A percentile compares a stretch with the other conserved stretches of the same genome.
These are phyloP conservation scores for Phallus indusiatus DNA, from an alignment of 768 basidiomycete genomes.

Conservation along the genomic window DNA sequence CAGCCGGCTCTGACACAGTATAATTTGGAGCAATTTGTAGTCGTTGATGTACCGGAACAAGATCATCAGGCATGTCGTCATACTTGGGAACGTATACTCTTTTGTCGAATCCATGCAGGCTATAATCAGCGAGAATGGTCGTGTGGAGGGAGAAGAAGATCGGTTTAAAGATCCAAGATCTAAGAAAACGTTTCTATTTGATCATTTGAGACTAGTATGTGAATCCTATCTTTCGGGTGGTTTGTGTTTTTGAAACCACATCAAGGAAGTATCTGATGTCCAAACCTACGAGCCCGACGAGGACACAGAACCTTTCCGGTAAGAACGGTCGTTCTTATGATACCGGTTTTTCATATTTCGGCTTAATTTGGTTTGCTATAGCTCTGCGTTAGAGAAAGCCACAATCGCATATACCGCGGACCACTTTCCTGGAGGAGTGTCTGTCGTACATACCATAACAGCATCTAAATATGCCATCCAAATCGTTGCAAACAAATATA, in stretches of 20 bases:
- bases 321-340: conserved; percentile 11
- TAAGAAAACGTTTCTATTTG: conserved; percentile 69
- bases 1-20: conserved; percentile 74
- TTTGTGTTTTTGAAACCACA: background rate
- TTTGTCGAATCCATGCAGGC: conserved; percentile 37
- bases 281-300: conserved; percentile 51
- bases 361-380: conserved; percentile 20
- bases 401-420: conserved; percentile 59
- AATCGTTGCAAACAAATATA: conserved; percentile 94
- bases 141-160: conserved; percentile 44
- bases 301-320: conserved; percentile 74
- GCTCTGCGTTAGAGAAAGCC: conserved; percentile 61
- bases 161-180: conserved; percentile 81
- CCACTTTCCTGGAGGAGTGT: conserved; percentile 78
- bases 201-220: conserved; percentile 76
- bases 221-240: background rate
- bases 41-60: conserved; percentile 72
- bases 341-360: background rate
- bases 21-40: conserved; percentile 80
- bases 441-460: conserved; percentile 39
- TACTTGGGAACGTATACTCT: background rate
- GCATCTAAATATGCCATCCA: conserved; percentile 54
- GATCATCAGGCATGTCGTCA: conserved; percentile 56
- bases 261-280: conserved; percentile 70
- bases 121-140: conserved; percentile 69